Evolutionary conservation across 495 filamentous ascomycete genomes (phyloP), one percentile per base, ranked within the genome.

Genomic region (Evernia prunastri): DNA sequence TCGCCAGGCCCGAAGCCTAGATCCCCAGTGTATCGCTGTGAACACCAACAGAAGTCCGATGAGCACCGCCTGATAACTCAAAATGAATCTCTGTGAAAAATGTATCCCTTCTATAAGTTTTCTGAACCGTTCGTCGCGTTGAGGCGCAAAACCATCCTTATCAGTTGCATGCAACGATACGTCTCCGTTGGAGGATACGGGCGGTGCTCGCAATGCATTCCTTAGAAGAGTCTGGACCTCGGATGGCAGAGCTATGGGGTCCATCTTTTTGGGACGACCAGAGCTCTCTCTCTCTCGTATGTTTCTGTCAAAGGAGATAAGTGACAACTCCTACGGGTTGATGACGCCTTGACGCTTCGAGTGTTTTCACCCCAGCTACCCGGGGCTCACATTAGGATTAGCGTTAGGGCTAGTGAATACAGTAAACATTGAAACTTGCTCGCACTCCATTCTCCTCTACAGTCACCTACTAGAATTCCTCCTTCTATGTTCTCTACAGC

Each of bases 51-150:
- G 39, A 18, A 67, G 43, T 40, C 40, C 49, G 23, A 67, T 23
- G 10, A 67, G 36, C 17, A 67, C 56, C 42, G 63, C 9, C 37
- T 67, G 65, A 39, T 67, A 67, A 36, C 42, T 63, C 51, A 63
- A 54, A 18, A 67, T 63, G 31, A 67, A 67, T 12, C 18, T 59
- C 15, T 35, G 63, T 9, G 60, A 63, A 49, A 59, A 67, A 20
- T 45, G 37, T 25, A 67, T 67, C 7, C 63, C 63, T 8, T 60
- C 58, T 43, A 65, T 65, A 10, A 65, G 13, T 17, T 61, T 27
- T 31, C 61, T 65, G 45, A 61, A 61, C n/a, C 56, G 40, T 31
- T 59, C 39, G 18, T 45, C 36, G 33, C 58, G 56, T 15, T 33
- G 35, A 13, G 33, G 56, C 5, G 62, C 20, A 39, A 63, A 64